Base-by-base conservation (phyloP, 768 basidiomycete genomes). In the Wakefieldia striispora region DNA sequence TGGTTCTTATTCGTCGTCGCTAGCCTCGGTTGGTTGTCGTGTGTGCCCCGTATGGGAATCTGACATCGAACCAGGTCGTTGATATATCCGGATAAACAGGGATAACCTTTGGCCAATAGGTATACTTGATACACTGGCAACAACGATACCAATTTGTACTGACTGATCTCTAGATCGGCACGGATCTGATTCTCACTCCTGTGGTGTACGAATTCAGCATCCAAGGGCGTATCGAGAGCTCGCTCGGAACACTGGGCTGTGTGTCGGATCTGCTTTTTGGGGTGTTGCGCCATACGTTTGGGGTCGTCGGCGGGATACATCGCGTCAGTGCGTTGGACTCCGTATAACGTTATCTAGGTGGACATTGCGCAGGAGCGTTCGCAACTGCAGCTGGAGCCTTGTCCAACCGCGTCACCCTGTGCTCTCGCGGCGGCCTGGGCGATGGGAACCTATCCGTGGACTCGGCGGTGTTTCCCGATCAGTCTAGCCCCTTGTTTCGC, bases 21-120 rank as follows among this genome's bases (percentile, higher is more conserved):
- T 16, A 86, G 84, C 3, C 86, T 88, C 66, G 86, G 86, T 43
- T 88, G 84, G 85, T 76, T 87, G 50, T 80, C 83, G 84, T 86
- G 63, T 64, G 83, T 73, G 33, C 45, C 12, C 29, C 10, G 9
- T 27, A 27, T 8, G 27, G 27, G 34, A 8, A 17, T 17, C 11
- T 40, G 8, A 40, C 41, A 9, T 31, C 21, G 14, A 43, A 36
- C 6, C 1, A 1, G 9, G 13, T 24, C 38, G 11, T 31, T 59
- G 37, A 63, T 46, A 29, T 24, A 37, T 34, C 14, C 17, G 13
- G 27, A 45, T 6, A 59, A 84, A 27, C 27, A 61, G 84, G 14
- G 86, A 87, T 58, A 86, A 82, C 55, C 75, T 85, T 24, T 88
- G 86, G 86, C 84, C 83, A 17, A 84, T 87, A 57, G 52, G 81